Conservation (phyloP, 495 filamentous ascomycete species). For the Cenococcum geophilum region DNA sequence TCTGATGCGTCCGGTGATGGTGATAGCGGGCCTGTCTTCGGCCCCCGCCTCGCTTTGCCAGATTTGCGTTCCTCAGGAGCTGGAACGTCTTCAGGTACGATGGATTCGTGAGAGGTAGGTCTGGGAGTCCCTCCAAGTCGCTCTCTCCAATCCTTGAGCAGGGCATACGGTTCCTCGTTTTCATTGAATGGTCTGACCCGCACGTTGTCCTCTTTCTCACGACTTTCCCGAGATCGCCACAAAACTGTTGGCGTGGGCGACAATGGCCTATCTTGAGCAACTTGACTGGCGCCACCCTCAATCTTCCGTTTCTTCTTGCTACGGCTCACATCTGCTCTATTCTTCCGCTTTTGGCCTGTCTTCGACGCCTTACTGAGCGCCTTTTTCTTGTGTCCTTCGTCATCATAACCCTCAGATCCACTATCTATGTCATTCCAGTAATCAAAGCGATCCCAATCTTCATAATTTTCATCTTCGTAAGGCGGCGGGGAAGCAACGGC, state of each 20-base stretch:
- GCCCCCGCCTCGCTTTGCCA: background rate
- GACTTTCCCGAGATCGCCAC: slow-evolving; percentile 20
- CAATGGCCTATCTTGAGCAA: background rate
- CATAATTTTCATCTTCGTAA: slow-evolving; percentile 22
- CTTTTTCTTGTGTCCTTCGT: slow-evolving; percentile 20
- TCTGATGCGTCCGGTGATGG: slow-evolving; percentile 3
- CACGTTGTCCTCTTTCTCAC: slow-evolving; percentile 8
- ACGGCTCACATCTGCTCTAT: slow-evolving; percentile 10
- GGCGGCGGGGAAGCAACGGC: slow-evolving; percentile 36
- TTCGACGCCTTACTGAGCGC: slow-evolving; percentile 6
- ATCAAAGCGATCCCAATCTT: slow-evolving; percentile 31
- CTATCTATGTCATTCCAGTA: slow-evolving; percentile 39
- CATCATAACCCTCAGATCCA: slow-evolving; percentile 35
- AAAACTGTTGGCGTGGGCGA: slow-evolving; percentile 12
- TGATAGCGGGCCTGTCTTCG: background rate
- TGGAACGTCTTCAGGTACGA: background rate
- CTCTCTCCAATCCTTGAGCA: slow-evolving; percentile 38
- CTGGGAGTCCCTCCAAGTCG: slow-evolving; percentile 8
- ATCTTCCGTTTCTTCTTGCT: slow-evolving; percentile 22
- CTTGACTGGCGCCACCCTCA: background rate
- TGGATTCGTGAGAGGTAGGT: background rate
- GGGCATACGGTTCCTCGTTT: slow-evolving; percentile 23
- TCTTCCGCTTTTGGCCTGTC: slow-evolving; percentile 24
- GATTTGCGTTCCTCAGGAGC: background rate
- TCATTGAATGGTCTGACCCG: slow-evolving; percentile 10